Evolutionary conservation across 345 rosid genomes (phyloP).

Genomic region (Euphorbia lathyris): DNA sequence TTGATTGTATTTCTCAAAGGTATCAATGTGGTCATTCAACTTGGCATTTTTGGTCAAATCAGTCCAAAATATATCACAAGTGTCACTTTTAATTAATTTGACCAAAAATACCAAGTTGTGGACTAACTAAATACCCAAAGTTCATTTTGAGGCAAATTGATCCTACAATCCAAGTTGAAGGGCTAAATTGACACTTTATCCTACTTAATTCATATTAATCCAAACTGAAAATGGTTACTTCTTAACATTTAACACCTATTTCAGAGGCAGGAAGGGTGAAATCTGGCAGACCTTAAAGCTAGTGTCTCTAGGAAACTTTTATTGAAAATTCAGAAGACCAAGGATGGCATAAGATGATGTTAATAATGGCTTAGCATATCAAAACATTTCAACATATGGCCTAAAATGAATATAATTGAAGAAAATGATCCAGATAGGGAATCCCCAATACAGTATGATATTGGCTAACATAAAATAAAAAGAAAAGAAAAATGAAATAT

Average conservation of each 20-base stretch:
- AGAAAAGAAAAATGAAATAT: background rate
- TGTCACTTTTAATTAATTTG: too few species aligned
- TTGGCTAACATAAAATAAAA: background rate
- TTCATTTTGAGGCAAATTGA: background rate
- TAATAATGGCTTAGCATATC: background rate
- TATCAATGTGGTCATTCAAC: too few species aligned
- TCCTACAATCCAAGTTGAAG: background rate
- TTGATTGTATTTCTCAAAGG: too few species aligned
- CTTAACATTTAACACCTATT: background rate
- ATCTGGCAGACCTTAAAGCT: background rate
- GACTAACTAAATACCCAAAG: too few species aligned
- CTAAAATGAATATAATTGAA: background rate
- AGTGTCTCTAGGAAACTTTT: background rate
- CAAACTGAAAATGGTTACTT: background rate
- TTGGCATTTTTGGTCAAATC: too few species aligned
- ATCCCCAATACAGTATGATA: background rate
- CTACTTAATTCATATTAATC: background rate
- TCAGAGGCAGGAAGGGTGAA: background rate
- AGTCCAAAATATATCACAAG: too few species aligned
- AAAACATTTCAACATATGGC: background rate
- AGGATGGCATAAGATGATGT: background rate
- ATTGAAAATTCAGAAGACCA: background rate
- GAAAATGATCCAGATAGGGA: background rate
- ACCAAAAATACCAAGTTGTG: too few species aligned
- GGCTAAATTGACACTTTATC: too few species aligned